phyloP scores from a whole-genome alignment of 768 basidiomycete species.

The Hirschioporus abietinus region DNA sequence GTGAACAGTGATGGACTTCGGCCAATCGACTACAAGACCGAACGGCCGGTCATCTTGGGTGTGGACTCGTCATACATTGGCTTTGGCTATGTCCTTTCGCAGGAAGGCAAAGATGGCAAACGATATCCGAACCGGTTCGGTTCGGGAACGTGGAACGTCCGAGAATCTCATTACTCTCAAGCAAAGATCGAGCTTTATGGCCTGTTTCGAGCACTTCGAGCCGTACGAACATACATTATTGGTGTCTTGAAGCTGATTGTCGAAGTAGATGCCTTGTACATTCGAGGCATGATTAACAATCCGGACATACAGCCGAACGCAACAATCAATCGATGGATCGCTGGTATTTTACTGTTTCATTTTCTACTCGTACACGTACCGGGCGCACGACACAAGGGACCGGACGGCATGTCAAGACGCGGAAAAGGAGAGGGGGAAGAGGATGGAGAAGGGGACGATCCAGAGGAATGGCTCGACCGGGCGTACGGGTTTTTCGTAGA shows the following conservation, averaged over 20 bases:
- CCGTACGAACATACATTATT: conserved; percentile 16
- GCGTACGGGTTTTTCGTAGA: conserved; percentile 9
- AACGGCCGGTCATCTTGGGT: conserved; percentile 11
- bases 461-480: conserved; percentile 24
- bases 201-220: conserved; percentile 9
- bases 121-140: conserved; percentile 29
- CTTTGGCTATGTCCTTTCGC: conserved; percentile 19
- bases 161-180: conserved; percentile 31
- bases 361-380: conserved; percentile 4
- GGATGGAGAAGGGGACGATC: conserved; percentile 13
- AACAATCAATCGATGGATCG: conserved; percentile 17
- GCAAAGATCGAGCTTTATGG: conserved; percentile 22
- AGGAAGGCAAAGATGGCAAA: conserved; percentile 16
- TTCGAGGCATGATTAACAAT: conserved; percentile 31
- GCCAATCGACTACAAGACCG: conserved; percentile 14
- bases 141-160: conserved; percentile 32
- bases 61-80: conserved; percentile 20
- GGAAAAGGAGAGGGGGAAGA: conserved; percentile 9
- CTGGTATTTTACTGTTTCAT: conserved; percentile 10
- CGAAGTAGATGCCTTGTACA: conserved; percentile 34
- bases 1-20: conserved; percentile 10
- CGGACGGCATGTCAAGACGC: conserved; percentile 4
- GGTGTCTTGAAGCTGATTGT: conserved; percentile 28
- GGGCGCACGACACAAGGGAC: background rate
- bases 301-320: conserved; percentile 18